These are phyloP conservation scores for Actinomortierella wolfii DNA, from an alignment of 371 early-diverging fungal species.

Conservation along the genomic window DNA sequence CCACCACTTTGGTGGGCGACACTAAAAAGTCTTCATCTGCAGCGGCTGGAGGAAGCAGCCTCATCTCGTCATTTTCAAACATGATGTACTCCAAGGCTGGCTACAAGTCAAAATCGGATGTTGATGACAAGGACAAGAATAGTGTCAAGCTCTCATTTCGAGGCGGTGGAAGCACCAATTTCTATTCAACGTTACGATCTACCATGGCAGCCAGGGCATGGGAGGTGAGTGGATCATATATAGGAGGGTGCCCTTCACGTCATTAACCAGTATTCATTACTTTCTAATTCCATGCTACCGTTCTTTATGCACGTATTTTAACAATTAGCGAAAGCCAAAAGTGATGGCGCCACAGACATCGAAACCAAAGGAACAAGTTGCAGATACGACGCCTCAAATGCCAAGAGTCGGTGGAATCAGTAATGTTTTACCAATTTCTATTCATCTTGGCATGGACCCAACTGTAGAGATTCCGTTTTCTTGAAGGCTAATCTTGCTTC, in stretches of 20 bases:
- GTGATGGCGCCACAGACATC: no score
- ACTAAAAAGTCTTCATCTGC: slow-evolving; percentile 11
- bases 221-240: slow-evolving; percentile 52
- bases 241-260: slow-evolving; percentile 12
- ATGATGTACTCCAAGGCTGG: no score
- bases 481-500: background rate
- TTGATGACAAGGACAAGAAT: slow-evolving; percentile 22
- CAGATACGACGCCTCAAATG: no score
- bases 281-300: background rate
- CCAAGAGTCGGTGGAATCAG: slow-evolving; percentile 34
- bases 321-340: no score
- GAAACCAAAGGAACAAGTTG: no score
- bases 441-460: no score
- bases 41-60: background rate
- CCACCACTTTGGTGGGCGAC: no score
- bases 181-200: slow-evolving; percentile 61
- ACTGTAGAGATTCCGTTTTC: no score
- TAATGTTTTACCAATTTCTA: no score
- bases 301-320: no score
- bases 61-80: no score
- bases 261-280: background rate
- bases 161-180: slow-evolving; percentile 66
- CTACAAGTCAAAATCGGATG: slow-evolving; percentile 1
- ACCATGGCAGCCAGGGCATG: slow-evolving; percentile 67
- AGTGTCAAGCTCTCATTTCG: slow-evolving; percentile 80